Evolutionary conservation across 2,329 filamentous ascomycete species (phyloP), one percentile per base, ranked within the genome.

Genomic region (Cercospora zeina): DNA sequence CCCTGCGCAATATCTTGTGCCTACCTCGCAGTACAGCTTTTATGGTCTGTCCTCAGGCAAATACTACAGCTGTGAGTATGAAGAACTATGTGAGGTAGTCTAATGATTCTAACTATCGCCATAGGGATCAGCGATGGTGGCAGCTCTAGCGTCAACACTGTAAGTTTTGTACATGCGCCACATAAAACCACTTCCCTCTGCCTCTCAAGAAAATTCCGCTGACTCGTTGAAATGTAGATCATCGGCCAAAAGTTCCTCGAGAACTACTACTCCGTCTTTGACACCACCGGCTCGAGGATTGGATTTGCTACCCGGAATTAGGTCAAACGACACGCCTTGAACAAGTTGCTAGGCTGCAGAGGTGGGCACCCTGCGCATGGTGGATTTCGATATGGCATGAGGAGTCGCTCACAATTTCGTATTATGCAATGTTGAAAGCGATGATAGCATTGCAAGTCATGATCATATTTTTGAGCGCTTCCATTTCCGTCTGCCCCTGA

Each of bases 221-320:
- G 13, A 50, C 47, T 31, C 11, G 5, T 3, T n/a, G 13, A 19
- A 31, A 11, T 51, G 1, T 13, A 51, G 49, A 67, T 67, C 33
- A 62, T 67, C 36, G 65, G 65, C 11, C 65, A 67, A 54, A 67
- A 67, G 61, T 67, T 67, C 57, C 37, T 67, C 13, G 65, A 67
- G 56, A 55, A 67, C 24, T 67, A 67, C 63, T 67, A 67, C 59
- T 65, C 63, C 33, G 65, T 65, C n/a, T 67, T 54, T 49, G 65
- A 67, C 56, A 67, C 65, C 31, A 67, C 65, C 21, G 63, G 63
- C 59, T 50, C 31, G n/a, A 59, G 65, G 27, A 67, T 67, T 49
- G 65, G 65, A 24, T 67, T 67, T 47, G 65, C 65, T 27, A 65
- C 61, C 3, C 60, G 63, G 4, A 53, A 56, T 31, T 67, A 64